A percentile compares a stretch with the other conserved stretches of the same genome.
Evolutionary conservation across 2,329 filamentous ascomycete genomes (phyloP).

Genomic region (Sporothrix schenckii): DNA sequence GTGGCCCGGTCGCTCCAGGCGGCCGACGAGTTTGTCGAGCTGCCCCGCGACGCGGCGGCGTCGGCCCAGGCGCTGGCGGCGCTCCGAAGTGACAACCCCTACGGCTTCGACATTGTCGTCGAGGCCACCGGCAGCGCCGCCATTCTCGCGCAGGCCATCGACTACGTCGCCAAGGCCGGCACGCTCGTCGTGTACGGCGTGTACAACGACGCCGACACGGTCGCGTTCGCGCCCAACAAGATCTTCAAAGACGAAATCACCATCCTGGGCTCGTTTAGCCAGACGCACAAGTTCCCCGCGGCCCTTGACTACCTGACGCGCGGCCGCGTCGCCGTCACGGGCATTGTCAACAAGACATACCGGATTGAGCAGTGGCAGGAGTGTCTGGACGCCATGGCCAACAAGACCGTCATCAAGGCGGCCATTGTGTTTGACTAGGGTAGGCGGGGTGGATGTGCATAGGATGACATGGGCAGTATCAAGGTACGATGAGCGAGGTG

Average conservation of each 20-base stretch:
- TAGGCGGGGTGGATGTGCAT: neutral
- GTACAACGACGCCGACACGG: conserved; percentile 63
- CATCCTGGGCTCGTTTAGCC: conserved; percentile 72
- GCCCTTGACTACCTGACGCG: conserved; percentile 59
- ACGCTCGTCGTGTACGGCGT: conserved; percentile 73
- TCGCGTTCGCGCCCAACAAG: conserved; percentile 70
- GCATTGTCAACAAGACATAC: conserved; percentile 71
- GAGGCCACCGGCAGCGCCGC: conserved; percentile 70
- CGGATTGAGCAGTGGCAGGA: conserved; percentile 73
- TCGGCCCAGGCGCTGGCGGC: conserved; percentile 58
- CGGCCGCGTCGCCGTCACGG: conserved; percentile 64
- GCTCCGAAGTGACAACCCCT: conserved; percentile 66
- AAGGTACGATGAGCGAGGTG: neutral
- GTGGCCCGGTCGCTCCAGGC: conserved; percentile 62
- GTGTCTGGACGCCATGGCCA: conserved; percentile 69
- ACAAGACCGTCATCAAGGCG: conserved; percentile 74
- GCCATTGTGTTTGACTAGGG: conserved; percentile 68
- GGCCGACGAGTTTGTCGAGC: conserved; percentile 58
- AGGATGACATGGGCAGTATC: neutral
- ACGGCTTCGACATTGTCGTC: conserved; percentile 72
- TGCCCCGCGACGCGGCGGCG: conserved; percentile 56
- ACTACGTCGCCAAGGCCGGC: conserved; percentile 71
- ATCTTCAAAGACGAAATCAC: conserved; percentile 72
- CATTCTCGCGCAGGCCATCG: conserved; percentile 70
- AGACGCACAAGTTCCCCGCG: conserved; percentile 70